Conservation (phyloP, 2,329 filamentous ascomycete species). For the Helotiales sp. region DNA sequence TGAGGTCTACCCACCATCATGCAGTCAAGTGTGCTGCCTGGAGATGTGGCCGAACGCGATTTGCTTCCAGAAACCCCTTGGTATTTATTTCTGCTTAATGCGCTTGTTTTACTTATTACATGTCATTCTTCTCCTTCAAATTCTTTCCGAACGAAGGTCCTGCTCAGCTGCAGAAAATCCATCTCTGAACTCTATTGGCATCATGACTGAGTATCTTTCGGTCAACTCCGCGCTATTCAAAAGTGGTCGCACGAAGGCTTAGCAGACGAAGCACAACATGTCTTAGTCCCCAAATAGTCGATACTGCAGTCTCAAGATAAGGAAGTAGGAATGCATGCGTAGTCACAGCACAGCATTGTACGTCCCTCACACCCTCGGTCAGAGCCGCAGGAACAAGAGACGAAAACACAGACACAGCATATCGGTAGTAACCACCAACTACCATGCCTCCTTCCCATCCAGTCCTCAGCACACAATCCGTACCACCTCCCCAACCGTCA, state of each 20-base stretch:
- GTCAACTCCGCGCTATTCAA: background rate
- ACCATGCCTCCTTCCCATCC: background rate
- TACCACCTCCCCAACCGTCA: background rate
- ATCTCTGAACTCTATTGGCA: background rate
- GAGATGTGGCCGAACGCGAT: conserved; percentile 9
- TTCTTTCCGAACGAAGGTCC: background rate
- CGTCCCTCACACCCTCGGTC: too few species aligned
- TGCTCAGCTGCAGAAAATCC: background rate
- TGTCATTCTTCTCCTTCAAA: conserved; percentile 3
- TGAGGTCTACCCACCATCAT: background rate
- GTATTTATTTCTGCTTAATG: background rate
- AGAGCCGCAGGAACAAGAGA: too few species aligned
- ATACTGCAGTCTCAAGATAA: background rate
- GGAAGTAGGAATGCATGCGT: background rate
- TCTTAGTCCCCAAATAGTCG: background rate
- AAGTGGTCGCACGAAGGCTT: background rate
- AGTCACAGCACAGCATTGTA: background rate
- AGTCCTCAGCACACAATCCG: background rate
- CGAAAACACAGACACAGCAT: too few species aligned
- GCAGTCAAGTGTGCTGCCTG: conserved; percentile 1
- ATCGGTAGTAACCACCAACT: too few species aligned
- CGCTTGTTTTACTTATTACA: conserved; percentile 7
- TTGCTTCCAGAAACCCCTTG: conserved; percentile 10
- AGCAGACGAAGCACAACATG: background rate
- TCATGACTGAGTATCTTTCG: background rate